Percentiles rank a stretch among this genome's conserved stretches.
Conservation (phyloP, 129 eudicot species). For the Heracleum sosnowskyi region DNA sequence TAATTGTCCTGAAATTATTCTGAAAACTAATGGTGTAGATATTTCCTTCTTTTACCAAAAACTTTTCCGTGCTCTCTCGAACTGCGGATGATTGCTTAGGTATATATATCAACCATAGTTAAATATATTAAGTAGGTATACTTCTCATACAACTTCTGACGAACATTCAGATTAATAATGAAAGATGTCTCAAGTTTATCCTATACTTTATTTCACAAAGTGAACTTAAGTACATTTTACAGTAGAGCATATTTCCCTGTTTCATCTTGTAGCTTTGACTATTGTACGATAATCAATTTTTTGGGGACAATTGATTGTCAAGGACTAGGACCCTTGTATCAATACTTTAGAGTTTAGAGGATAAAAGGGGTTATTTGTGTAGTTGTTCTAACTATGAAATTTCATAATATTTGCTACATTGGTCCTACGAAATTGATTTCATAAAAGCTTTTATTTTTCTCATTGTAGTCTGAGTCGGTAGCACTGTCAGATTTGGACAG, state of each 20-base stretch:
- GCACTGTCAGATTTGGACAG: constrained; percentile 78
- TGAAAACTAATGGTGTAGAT: neutral
- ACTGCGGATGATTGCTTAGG: neutral
- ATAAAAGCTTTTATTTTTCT: neutral
- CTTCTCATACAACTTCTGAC: too few species aligned
- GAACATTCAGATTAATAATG: too few species aligned
- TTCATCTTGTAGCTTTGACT: neutral
- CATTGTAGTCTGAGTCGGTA: constrained; percentile 79
- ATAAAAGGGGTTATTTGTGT: neutral
- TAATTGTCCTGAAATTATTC: neutral
- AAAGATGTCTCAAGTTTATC: too few species aligned
- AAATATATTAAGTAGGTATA: too few species aligned
- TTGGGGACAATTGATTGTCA: too few species aligned
- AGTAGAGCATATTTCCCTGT: too few species aligned
- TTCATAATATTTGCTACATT: neutral
- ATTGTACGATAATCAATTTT: neutral
- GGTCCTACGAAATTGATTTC: too few species aligned
- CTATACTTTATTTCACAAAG: neutral
- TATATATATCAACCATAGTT: neutral
- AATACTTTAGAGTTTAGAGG: neutral
- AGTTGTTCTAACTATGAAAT: neutral
- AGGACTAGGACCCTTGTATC: too few species aligned
- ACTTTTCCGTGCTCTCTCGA: neutral
- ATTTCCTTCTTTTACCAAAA: neutral
- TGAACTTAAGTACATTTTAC: neutral